Evolutionary conservation across 208 protist genomes (phyloP), one percentile per base, ranked within the genome.

Genomic region (Herpetomonas tarakana): DNA sequence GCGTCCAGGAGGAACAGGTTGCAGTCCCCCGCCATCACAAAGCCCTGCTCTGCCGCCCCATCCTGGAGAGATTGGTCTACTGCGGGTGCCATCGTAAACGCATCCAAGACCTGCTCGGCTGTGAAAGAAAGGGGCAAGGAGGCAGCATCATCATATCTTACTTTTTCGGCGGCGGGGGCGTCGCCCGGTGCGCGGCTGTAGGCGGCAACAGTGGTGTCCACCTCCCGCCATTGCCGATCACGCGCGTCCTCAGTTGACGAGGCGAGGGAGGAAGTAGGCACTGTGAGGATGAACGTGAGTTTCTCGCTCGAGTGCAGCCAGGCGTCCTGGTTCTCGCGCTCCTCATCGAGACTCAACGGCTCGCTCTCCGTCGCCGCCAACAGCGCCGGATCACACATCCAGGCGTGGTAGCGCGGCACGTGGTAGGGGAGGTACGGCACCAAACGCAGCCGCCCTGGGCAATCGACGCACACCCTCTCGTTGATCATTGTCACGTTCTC

Each of bases 231-330:
- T n/a, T n/a, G n/a, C n/a, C n/a, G n/a, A n/a, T n/a, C n/a, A n/a
- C n/a, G n/a, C n/a, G n/a, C n/a, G n/a, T n/a, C n/a, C n/a, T n/a
- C n/a, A n/a, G n/a, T n/a, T n/a, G n/a, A n/a, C n/a, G n/a, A n/a
- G n/a, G n/a, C n/a, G n/a, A n/a, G n/a, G n/a, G n/a, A n/a, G n/a
- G n/a, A n/a, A n/a, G n/a, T n/a, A n/a, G 35, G 83, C 0, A 76
- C 86, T 7, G 92, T 58, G 25, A 96, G 16, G 41, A 97, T 96
- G 45, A 97, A 97, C n/a, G 91, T 97, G 9, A 96, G 62, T 57
- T 97, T 97, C 39, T 94, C 84, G 2, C 63, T 61, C 0, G 88
- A 81, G 7, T 62, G 54, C 31, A 89, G 62, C 91, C 93, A 97
- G 26, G 78, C 70, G 39, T 74, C 29, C 67, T 97, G 93, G 39